Base-by-base conservation (phyloP, 805 yeast genomes). In the Kregervanrija delftensis region DNA sequence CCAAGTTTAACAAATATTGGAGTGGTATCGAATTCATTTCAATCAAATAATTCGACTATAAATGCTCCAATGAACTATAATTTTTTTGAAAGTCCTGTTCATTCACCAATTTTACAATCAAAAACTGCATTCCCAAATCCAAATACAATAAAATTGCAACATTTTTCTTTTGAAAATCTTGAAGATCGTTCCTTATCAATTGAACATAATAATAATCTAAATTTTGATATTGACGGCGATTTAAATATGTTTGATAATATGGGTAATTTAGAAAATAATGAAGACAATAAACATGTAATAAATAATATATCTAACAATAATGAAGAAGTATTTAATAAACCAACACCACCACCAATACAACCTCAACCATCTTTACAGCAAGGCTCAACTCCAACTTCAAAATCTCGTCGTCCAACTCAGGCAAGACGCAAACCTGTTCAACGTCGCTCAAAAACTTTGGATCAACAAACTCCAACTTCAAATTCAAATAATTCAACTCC, bases 211-310 rank as follows among this genome's bases (percentile, higher is more conserved):
- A 51, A 50, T 13, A 50, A 55, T 16, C 48, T 46, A 42, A 53
- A 51, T 35, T 53, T 57, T 38, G 64, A 60, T 45, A 28, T 55
- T 12, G 63, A 60, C 28, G 62, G 63, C 2, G 64, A 60, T 50
- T 32, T 58, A 41, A 53, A 56, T 38, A 56, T 59, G 60, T 50
- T 58, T 40, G 62, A 58, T 15, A 38, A 45, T 9, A 34, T 54
- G 35, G 38, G 52, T 16, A 28, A 40, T 6, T 8, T 40, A 4
- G 40, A 38, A 5, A 11, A 28, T 10, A 6, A 11, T 31, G 8
- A 15, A 30, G 32, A 40, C 9, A 12, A 37, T 28, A 9, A n/a
- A 12, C n/a, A 8, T 9, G 14, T 30, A 16, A 22, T 4, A n/a
- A 22, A 22, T 16, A 16, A 11, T 16, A 16, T 8, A 3, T 31